Evolutionary conservation across 1,284 basidiomycete species (phyloP).

Genomic region (Agroathelia rolfsii): DNA sequence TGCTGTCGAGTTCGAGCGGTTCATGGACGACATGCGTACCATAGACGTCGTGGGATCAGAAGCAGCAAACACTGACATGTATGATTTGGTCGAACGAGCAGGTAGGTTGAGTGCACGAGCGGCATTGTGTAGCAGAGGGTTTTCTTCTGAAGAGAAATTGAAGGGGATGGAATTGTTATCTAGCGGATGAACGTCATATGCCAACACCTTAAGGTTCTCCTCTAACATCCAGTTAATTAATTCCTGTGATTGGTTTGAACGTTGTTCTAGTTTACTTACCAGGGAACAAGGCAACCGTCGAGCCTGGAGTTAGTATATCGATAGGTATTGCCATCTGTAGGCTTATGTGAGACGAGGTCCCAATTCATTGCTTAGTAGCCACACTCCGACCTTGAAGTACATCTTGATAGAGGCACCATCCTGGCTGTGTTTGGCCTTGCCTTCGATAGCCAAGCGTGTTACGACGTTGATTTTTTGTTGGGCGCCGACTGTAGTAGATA

Average conservation of each 20-base stretch:
- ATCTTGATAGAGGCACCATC: conserved; percentile 61
- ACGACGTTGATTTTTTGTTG: conserved; percentile 54
- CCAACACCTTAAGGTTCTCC: conserved; percentile 65
- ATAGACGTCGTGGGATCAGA: conserved; percentile 33
- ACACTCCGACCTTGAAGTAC: conserved; percentile 56
- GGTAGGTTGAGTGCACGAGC: conserved; percentile 59
- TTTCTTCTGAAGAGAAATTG: conserved; percentile 55
- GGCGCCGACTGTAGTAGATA: no score
- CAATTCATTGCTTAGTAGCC: conserved; percentile 6
- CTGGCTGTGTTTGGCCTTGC: conserved; percentile 51
- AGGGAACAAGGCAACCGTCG: conserved; percentile 61
- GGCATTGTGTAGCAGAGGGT: conserved; percentile 56
- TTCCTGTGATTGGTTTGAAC: neutral
- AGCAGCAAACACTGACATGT: conserved; percentile 42
- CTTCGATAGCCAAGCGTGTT: conserved; percentile 64
- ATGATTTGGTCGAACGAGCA: conserved; percentile 46
- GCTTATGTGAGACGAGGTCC: conserved; percentile 4
- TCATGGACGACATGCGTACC: conserved; percentile 26
- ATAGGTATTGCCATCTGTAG: conserved; percentile 55
- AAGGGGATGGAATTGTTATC: conserved; percentile 62
- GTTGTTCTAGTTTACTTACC: conserved; percentile 29
- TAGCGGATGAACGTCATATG: conserved; percentile 64
- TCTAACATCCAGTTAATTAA: conserved; percentile 30
- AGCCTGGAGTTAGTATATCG: conserved; percentile 51
- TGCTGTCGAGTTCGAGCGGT: conserved; percentile 22